Evolutionary conservation across 306 rosid genomes (phyloP), one percentile per base, ranked within the genome.

Genomic region (Hippophae rhamnoides): DNA sequence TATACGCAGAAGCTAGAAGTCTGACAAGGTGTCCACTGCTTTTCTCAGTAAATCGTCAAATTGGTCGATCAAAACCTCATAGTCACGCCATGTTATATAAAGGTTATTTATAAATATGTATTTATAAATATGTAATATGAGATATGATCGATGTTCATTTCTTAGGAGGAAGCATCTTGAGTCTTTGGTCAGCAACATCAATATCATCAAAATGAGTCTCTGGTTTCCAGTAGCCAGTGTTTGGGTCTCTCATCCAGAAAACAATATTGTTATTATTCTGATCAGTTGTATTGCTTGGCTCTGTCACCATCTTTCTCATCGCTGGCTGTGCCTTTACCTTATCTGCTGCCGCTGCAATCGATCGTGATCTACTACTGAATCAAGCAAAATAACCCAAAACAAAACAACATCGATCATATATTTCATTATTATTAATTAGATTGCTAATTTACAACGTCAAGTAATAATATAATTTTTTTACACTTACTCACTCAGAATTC

Each of bases 231-330:
- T 81, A 72, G 56, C 87, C 90, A 12, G 69, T 81, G 65, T 73
- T 79, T 1, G 84, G 82, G 76, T 81, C 79, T 69, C 76, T 83
- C 89, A 81, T 83, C 95, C 90, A 86, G 76, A 72, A 81, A 0
- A 31, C 38, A 31, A 31, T 31, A 31, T 13, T 56, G 10, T 52
- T 52, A 25, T 76, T 58, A 69, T 70, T 13, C 26, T 6, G 44
- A 4, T 7, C 64, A 27, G 14, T 23, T 6, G 42, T 7, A 50
- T 47, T 38, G 2, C 5, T 53, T 8, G 5, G 12, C 43, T 11
- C 52, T 9, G 13, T 51, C 41, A 13, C 59, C n/a, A 58, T 52
- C 40, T 56, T 47, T 45, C 10, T 45, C 69, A 18, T 46, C 45
- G 18, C 56, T 0, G 62, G 27, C n/a, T 40, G 67, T 10, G 55